Evolutionary conservation across 345 rosid genomes (phyloP).

Genomic region (Trapa bicornis): DNA sequence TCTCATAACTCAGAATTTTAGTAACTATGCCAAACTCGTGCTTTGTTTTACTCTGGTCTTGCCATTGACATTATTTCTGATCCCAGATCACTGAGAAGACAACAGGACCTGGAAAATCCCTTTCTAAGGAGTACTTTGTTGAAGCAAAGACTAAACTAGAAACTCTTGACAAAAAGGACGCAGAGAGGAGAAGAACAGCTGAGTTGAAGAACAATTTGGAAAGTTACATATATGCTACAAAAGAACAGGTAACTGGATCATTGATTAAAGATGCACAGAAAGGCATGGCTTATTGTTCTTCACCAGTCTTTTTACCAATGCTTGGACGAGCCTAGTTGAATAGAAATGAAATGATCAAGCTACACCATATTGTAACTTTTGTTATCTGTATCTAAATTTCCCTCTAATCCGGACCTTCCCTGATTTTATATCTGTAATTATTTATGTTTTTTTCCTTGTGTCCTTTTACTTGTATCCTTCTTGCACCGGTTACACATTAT

Average conservation of each 20-base stretch:
- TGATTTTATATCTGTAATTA: neutral
- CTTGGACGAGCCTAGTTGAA: neutral
- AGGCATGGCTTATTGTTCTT: neutral
- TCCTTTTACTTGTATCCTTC: neutral
- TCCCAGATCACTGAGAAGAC: constrained; percentile 67
- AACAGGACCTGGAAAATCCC: constrained; percentile 65
- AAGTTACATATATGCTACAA: constrained; percentile 83
- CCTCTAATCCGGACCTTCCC: neutral
- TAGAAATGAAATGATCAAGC: neutral
- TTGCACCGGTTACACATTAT: neutral
- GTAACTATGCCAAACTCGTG: neutral
- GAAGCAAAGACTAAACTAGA: constrained; percentile 72
- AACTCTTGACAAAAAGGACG: constrained; percentile 71
- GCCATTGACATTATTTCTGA: constrained; percentile 1
- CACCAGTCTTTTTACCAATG: neutral
- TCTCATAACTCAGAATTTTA: neutral
- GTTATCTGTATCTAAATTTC: neutral
- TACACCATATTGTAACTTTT: neutral
- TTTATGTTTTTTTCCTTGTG: neutral
- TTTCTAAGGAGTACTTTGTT: constrained; percentile 46
- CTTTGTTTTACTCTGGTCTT: neutral
- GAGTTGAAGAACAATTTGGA: constrained; percentile 91
- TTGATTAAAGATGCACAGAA: neutral
- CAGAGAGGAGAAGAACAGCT: constrained; percentile 83
- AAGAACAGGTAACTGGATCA: constrained; percentile 55